Evolutionary conservation across 2,329 filamentous ascomycete genomes (phyloP), one percentile per base, ranked within the genome.

Genomic region (Aureobasidium melanogenum): DNA sequence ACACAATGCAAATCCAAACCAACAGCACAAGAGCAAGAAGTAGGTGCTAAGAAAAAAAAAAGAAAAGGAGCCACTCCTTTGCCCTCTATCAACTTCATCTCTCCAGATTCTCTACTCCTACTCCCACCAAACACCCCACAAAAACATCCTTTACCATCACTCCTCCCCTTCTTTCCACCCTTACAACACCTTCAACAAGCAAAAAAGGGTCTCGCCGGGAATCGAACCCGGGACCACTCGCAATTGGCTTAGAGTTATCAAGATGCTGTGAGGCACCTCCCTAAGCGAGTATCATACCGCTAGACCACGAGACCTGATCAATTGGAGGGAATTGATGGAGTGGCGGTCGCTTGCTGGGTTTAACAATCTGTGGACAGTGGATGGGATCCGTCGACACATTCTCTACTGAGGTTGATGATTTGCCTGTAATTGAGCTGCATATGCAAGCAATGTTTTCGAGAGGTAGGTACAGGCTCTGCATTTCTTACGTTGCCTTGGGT

Each of bases 271-370:
- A 19, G 19, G 2, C 15, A 47, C 17, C 55, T 58, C 55, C 55
- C 55, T 58, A 58, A 58, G 55, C 55, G 55, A 58, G 55, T 58
- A 58, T 58, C 55, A 58, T 58, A 58, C 55, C 55, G 43, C 55
- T 58, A 58, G 55, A 58, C 55, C 55, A 58, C 55, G 43, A 48
- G 43, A 58, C 55, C 55, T 47, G 43, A 39, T 47, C 39, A 38
- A 30, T 22, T 22, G 38, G 12, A 17, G 3, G 24, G 34, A 34
- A 30, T 48, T 46, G 54, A 47, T 57, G 41, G 14, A 4, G 19
- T 10, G 2, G 22, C 10, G 19, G 14, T 5, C 26, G 41, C 1
- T 9, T 0, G 32, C 5, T 39, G 9, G 1, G 22, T 24, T 26
- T 48, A 58, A 17, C 19, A 51, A 36, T n/a, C 7, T 36, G 30